Evolutionary conservation across 1,284 basidiomycete species (phyloP), one percentile per base, ranked within the genome.

Genomic region (Schizopora paradoxa): DNA sequence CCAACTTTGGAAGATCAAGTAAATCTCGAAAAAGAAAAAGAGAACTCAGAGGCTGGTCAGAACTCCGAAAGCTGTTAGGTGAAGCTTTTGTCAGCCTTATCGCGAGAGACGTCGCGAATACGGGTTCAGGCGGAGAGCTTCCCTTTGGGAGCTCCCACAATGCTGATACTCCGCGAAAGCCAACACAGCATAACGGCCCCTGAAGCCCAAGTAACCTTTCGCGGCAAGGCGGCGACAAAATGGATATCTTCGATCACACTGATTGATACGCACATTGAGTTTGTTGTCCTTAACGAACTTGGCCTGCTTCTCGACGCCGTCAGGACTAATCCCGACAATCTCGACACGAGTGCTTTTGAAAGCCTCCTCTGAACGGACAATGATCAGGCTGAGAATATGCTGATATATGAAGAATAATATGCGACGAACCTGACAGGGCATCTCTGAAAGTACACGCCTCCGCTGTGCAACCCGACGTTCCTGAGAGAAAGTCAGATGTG

Each of bases 391-490:
- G 31, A 18, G 29, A 42, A 45, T 41, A 11, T 28, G 43, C 23
- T 42, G 31, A 18, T 40, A 28, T 21, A 41, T 38, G 16, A 25
- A 19, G 16, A 18, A 46, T 19, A n/a, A 34, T 36, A 5, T 26
- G 16, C 18, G 11, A 58, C 71, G 51, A 45, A 82, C 82, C 75
- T 40, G 70, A 72, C 42, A 87, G 65, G 3, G 83, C 83, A 66
- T 90, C 84, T 19, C 87, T 75, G 63, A 91, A 88, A 43, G 79
- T 72, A 55, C 86, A 89, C 1, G 82, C 86, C 61, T 91, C 79
- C 57, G 74, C 80, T 6, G 84, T 90, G 61, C 88, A 90, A 3
- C 82, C 85, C 48, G 68, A 80, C 1, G 84, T 76, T 2, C 82
- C 86, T 86, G 52, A 6, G 31, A 21, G 25, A 27, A 16, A 22